These are phyloP conservation scores for Phytophthora meadii DNA, from an alignment of 352 stramenopile species.

Conservation along the genomic window DNA sequence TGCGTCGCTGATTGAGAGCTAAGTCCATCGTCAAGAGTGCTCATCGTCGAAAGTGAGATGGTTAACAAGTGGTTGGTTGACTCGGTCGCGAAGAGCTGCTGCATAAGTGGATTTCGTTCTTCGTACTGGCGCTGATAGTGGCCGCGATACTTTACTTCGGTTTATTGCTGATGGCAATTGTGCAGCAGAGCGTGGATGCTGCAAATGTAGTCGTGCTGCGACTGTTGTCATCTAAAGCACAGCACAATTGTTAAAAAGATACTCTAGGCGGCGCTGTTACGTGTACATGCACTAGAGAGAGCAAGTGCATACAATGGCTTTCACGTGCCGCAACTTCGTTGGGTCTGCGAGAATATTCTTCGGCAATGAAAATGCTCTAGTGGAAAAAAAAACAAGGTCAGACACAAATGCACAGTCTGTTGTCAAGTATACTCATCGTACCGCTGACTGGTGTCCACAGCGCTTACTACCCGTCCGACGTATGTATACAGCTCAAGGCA, in stretches of 20 bases:
- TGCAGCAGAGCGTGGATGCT: slow-evolving; percentile 13
- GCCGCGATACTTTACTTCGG: slow-evolving; percentile 36
- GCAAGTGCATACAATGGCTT: slow-evolving; percentile 56
- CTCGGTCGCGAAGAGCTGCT: slow-evolving; percentile 56
- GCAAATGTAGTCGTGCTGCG: slow-evolving; percentile 28
- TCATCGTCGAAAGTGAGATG: slow-evolving; percentile 5
- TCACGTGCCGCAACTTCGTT: slow-evolving; percentile 72
- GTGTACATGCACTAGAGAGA: neutral
- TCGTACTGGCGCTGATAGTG: slow-evolving; percentile 76
- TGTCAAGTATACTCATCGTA: neutral
- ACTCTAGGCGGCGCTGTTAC: neutral
- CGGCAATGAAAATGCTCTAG: slow-evolving; percentile 37
- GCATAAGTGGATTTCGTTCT: slow-evolving; percentile 65
- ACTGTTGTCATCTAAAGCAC: slow-evolving; percentile 53
- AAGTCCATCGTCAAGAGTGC: slow-evolving; percentile 6
- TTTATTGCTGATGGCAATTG: slow-evolving; percentile 4
- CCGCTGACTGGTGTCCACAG: slow-evolving; percentile 35
- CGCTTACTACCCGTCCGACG: slow-evolving; percentile 50
- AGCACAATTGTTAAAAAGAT: slow-evolving; percentile 6
- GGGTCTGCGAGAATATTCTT: slow-evolving; percentile 83
- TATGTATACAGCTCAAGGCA: slow-evolving; percentile 77
- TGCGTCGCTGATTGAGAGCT: neutral
- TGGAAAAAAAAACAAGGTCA: slow-evolving; percentile 8
- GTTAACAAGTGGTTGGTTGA: slow-evolving; percentile 38
- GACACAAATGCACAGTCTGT: neutral